A percentile compares a stretch with the other conserved stretches of the same genome.
Conservation (phyloP, 2,329 filamentous ascomycete genomes). For the Ophiostoma sp. region DNA sequence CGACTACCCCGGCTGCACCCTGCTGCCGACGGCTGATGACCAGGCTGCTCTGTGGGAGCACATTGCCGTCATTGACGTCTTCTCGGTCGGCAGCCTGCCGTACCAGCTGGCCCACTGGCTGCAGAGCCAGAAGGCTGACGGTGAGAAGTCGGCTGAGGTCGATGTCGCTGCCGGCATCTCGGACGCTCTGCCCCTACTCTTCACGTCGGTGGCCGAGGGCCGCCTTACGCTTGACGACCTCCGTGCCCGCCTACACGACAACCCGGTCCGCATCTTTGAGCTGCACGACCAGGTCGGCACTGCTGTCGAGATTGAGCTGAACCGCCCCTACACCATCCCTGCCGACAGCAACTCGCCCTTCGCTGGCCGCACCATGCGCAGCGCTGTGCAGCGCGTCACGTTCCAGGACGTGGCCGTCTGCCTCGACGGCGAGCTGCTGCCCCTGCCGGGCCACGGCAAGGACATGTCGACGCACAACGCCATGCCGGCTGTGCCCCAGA, state of each 20-base stretch:
- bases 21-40: slow-evolving; percentile 66
- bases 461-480: slow-evolving; percentile 73
- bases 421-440: slow-evolving; percentile 65
- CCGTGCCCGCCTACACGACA: slow-evolving; percentile 69
- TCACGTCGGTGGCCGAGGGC: slow-evolving; percentile 74
- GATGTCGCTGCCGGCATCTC: slow-evolving; percentile 64
- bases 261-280: slow-evolving; percentile 79
- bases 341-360: slow-evolving; percentile 63
- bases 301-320: slow-evolving; percentile 72
- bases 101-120: slow-evolving; percentile 68
- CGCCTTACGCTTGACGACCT: slow-evolving; percentile 73
- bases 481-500: slow-evolving; percentile 44
- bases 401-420: slow-evolving; percentile 75
- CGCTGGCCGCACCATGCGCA: slow-evolving; percentile 65
- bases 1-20: slow-evolving; percentile 66
- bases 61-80: slow-evolving; percentile 71
- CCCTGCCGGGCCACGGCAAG: slow-evolving; percentile 60
- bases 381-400: slow-evolving; percentile 71
- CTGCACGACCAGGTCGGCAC: slow-evolving; percentile 76
- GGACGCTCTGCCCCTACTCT: slow-evolving; percentile 71
- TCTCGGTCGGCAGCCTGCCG: slow-evolving; percentile 75
- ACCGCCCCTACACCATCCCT: slow-evolving; percentile 65
- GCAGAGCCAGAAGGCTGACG: slow-evolving; percentile 35
- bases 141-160: slow-evolving; percentile 37
- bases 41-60: slow-evolving; percentile 75